Conservation (phyloP, 306 rosid genomes). For the Ammopiptanthus mongolicus region DNA sequence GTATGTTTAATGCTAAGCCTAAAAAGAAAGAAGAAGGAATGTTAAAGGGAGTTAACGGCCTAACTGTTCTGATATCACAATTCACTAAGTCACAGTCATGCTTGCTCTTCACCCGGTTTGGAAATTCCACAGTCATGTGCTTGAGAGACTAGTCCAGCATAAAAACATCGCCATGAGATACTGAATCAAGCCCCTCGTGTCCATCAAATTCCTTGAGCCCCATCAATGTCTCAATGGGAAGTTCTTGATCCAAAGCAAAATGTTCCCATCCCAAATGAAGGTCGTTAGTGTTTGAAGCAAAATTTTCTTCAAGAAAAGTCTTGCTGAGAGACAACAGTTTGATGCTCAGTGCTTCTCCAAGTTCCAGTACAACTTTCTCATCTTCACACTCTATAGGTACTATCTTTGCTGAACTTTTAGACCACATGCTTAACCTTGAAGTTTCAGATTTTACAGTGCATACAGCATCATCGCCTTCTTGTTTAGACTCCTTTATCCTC, state of each 20-base stretch:
- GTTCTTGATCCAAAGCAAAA: slow-evolving; percentile 18
- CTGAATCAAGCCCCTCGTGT: slow-evolving; percentile 47
- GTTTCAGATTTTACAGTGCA: neutral
- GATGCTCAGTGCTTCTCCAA: neutral
- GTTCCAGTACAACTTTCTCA: neutral
- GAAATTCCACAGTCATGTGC: neutral
- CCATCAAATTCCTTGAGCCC: slow-evolving; percentile 60
- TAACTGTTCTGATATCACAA: neutral
- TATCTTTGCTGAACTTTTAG: slow-evolving; percentile 14
- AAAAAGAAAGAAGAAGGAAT: neutral
- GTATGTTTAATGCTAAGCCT: neutral
- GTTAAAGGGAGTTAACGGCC: slow-evolving; percentile 5
- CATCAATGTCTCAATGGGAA: slow-evolving; percentile 47
- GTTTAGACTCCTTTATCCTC: neutral
- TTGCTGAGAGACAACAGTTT: neutral
- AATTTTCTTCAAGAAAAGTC: neutral
- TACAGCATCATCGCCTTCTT: neutral
- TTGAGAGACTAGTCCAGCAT: slow-evolving; percentile 21
- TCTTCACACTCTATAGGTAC: neutral
- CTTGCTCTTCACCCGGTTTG: neutral
- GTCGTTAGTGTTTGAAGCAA: neutral
- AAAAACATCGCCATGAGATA: slow-evolving; percentile 22
- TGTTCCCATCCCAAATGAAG: slow-evolving; percentile 14
- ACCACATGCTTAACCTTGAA: slow-evolving; percentile 25
- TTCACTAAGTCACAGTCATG: slow-evolving; percentile 3